Conservation (phyloP, 1,284 basidiomycete species). For the Apiotrichum siamense region DNA sequence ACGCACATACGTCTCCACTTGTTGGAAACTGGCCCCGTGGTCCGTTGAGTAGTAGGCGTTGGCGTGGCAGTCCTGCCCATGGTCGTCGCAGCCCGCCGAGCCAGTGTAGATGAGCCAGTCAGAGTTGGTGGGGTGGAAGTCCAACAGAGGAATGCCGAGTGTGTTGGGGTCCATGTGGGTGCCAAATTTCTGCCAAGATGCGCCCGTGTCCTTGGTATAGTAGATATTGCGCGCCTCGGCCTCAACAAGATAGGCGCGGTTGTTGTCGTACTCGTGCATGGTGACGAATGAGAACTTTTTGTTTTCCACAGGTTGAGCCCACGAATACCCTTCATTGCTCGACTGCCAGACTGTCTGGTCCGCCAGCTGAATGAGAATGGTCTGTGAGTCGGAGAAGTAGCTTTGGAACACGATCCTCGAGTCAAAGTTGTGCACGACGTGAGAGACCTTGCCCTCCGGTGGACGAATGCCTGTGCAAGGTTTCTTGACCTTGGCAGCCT, state of each 20-base stretch:
- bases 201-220: conserved; percentile 78
- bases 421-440: conserved; percentile 59
- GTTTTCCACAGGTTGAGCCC: conserved; percentile 61
- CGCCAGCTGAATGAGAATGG: conserved; percentile 71
- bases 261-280: conserved; percentile 70
- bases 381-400: conserved; percentile 60
- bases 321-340: conserved; percentile 87
- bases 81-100: conserved; percentile 57
- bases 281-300: conserved; percentile 74
- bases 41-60: conserved; percentile 67
- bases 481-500: conserved; percentile 69
- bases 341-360: conserved; percentile 87
- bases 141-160: conserved; percentile 68
- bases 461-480: conserved; percentile 57
- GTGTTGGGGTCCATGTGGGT: conserved; percentile 70
- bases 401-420: conserved; percentile 65
- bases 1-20: conserved; percentile 78
- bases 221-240: conserved; percentile 54
- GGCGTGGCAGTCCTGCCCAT: conserved; percentile 56
- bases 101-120: conserved; percentile 91
- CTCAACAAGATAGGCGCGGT: conserved; percentile 87
- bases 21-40: conserved; percentile 70
- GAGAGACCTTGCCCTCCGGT: conserved; percentile 56
- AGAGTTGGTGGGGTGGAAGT: conserved; percentile 75
- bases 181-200: conserved; percentile 59